Conservation (phyloP, 1,139 yeast genomes). For the Geotrichum fermentans region DNA sequence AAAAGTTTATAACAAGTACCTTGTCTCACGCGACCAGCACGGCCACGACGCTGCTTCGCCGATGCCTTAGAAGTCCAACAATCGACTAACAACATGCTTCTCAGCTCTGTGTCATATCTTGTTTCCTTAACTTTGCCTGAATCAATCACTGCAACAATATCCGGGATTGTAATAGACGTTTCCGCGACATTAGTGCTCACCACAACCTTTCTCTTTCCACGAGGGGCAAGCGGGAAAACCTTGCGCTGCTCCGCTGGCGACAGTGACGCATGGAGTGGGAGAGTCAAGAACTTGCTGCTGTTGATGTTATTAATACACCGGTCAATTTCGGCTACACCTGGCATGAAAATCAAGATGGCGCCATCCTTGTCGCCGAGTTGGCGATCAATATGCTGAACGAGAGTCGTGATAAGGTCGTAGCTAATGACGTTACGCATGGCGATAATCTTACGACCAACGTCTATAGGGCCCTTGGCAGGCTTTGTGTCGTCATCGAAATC, state of each 20-base stretch:
- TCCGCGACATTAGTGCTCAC: constrained; percentile 82
- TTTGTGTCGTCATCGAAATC: constrained; percentile 21
- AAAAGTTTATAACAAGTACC: constrained; percentile 82
- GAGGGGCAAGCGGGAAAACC: constrained; percentile 57
- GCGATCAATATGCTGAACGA: constrained; percentile 52
- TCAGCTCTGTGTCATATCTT: constrained; percentile 60
- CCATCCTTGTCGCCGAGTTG: constrained; percentile 51
- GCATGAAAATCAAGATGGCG: constrained; percentile 76
- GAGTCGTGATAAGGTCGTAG: constrained; percentile 59
- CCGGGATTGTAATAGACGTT: constrained; percentile 88
- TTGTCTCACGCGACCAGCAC: constrained; percentile 91
- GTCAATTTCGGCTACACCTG: constrained; percentile 86
- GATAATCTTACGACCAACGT: constrained; percentile 37
- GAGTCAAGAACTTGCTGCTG: constrained; percentile 34
- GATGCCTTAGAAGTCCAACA: constrained; percentile 90
- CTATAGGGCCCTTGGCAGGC: constrained; percentile 16
- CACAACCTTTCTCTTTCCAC: constrained; percentile 65
- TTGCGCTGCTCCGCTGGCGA: constrained; percentile 74
- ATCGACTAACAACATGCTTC: constrained; percentile 69
- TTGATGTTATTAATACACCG: constrained; percentile 43
- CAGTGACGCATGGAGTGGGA: constrained; percentile 86
- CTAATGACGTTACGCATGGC: constrained; percentile 49
- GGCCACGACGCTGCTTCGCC: constrained; percentile 88
- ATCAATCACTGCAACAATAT: constrained; percentile 88
- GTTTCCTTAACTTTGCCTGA: constrained; percentile 80